Base-by-base conservation (phyloP, 176 grass and related monocot genomes). In the Oryza punctata region DNA sequence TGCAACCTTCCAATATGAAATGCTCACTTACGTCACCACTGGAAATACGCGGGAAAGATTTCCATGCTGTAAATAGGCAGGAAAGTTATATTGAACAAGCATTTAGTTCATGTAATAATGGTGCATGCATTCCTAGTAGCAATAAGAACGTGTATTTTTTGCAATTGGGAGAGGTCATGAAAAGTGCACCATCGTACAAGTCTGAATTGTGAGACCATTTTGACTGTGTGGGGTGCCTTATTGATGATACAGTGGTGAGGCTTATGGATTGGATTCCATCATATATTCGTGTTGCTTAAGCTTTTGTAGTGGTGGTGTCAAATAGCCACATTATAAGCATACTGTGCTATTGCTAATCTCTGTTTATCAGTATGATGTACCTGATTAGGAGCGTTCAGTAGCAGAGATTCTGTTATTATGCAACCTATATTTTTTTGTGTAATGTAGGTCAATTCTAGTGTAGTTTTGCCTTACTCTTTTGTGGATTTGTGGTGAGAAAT, bases 91-190 rank as follows among this genome's bases (percentile, higher is more conserved):
- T 27, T 5, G 2, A 57, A 35, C 35, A 78, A 78, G 35, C 21
- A 37, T 33, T 70, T 65, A 47, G 24, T 71, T 25, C 18, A 13
- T 73, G 40, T 78, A 83, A 23, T 60, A 83, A 27, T 65, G 37
- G 33, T 72, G 43, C 61, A 33, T 45, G 28, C 2, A 72, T 83
- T 78, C 8, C 1, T n/a, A 60, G 14, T 84, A 73, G 35, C 46
- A 46, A 73, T 10, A 10, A 12, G 29, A 54, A 66, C 1, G 19
- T 82, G 43, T 1, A 26, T 50, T 67, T 73, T 77, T 52, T 77
- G 40, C 64, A 21, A 50, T 50, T 14, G 2, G 60, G 3, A 60
- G 28, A 40, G n/a, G 47, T 41, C 41, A 79, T 73, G 68, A 49
- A 65, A 28, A 73, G 14, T 57, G 10, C 44, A 59, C 46, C 16